Percentiles rank a stretch among this genome's conserved stretches.
Conservation (phyloP, 371 early-diverging fungal species). For the Rhizopus stolonifer region DNA sequence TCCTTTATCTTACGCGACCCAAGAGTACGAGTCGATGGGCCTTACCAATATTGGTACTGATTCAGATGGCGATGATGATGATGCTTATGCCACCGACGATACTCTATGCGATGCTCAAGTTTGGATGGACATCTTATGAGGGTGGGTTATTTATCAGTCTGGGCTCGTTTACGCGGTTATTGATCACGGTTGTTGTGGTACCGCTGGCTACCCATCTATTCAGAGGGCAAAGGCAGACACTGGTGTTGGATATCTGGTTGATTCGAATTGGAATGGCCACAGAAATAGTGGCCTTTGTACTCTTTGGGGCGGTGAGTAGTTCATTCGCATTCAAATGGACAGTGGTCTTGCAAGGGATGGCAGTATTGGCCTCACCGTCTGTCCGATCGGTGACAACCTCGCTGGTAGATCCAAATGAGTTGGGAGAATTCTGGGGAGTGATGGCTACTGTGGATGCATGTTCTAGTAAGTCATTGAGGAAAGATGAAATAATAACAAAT, state of each 20-base stretch:
- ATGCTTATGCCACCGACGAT: conserved; percentile 31
- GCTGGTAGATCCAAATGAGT: conserved; percentile 45
- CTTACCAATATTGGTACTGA: conserved; percentile 26
- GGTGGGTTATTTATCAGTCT: conserved; percentile 34
- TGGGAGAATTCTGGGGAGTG: conserved; percentile 53
- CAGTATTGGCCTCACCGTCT: conserved; percentile 45
- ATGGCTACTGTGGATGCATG: conserved; percentile 50
- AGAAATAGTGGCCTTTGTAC: conserved; percentile 34
- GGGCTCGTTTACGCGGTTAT: conserved; percentile 18
- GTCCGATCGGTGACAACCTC: conserved; percentile 42
- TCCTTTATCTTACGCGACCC: conserved; percentile 16
- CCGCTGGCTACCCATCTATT: conserved; percentile 30
- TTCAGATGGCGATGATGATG: conserved; percentile 24
- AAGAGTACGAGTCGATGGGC: conserved; percentile 19
- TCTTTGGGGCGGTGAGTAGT: conserved; percentile 33
- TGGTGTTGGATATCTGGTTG: conserved; percentile 51
- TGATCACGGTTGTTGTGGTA: conserved; percentile 25
- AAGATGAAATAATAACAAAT: conserved; percentile 2
- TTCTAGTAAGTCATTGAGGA: conserved; percentile 45
- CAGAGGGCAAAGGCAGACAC: conserved; percentile 2
- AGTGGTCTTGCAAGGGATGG: conserved; percentile 34
- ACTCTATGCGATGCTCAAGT: conserved; percentile 46
- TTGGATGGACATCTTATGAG: conserved; percentile 47
- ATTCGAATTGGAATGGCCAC: conserved; percentile 42
- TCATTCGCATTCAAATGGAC: conserved; percentile 26